Evolutionary conservation across 2,329 filamentous ascomycete genomes (phyloP), one percentile per base, ranked within the genome.

Genomic region (Penicillium crustosum): DNA sequence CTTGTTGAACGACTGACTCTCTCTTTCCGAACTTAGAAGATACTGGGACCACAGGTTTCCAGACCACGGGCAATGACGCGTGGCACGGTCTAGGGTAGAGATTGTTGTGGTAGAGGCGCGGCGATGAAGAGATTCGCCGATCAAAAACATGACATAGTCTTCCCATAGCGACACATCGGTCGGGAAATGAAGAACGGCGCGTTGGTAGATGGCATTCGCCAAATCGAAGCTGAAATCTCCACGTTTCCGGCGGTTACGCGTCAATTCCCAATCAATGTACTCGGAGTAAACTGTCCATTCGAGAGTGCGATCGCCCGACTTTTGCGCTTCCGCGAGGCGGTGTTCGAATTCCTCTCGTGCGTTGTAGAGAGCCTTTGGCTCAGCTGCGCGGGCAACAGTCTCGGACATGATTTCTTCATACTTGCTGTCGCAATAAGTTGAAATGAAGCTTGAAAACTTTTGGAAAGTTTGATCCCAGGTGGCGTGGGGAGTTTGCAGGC

Each of bases 21-120:
- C 88, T 45, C 90, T 85, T 75, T 97, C 94, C 4, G 91, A 90
- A 21, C 87, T 89, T 52, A 97, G 77, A 27, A 99, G 88, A 63
- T 93, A 93, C 64, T 93, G 87, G 7, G 91, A 90, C 94, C 94
- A 99, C 7, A 99, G 82, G 29, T 85, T 83, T 17, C 94, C 94
- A 7, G 92, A 95, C 89, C 92, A 96, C 2, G 94, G 93, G 66
- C 93, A 96, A 74, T 97, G 94, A 43, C 88, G 85, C 10, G 93
- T 94, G 13, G 91, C 92, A 63, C 92, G 85, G 66, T 91, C 87
- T 2, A 95, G 81, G 7, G 93, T 83, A 47, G 90, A 84, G 10
- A 96, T 82, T 38, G 89, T 73, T 10, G 79, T 76, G 5, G 79
- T 74, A 47, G 76, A 66, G 2, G 66, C 72, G 66, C 74, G 78